Evolutionary conservation across 148 eudicot species (phyloP).

Genomic region (Diospyros lotus): DNA sequence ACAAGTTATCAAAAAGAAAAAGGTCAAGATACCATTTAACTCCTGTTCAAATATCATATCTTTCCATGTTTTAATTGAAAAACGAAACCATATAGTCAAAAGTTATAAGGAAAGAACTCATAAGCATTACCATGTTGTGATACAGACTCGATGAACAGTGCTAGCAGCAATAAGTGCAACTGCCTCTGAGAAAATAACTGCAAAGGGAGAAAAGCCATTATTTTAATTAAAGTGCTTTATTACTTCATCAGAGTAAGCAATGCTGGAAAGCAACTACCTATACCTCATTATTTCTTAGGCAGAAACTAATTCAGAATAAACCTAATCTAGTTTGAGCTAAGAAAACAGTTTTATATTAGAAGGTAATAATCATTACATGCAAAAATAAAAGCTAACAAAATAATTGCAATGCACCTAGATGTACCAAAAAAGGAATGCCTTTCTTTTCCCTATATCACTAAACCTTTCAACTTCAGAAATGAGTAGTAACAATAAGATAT

Average conservation of each 20-base stretch:
- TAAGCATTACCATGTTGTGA: slow-evolving; percentile 75
- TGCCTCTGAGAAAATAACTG: slow-evolving; percentile 71
- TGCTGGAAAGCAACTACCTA: neutral
- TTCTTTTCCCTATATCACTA: too few relatives aligned
- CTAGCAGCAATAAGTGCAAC: slow-evolving; percentile 81
- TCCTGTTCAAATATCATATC: neutral
- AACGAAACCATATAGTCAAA: neutral
- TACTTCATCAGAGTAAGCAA: neutral
- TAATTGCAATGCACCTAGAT: too few relatives aligned
- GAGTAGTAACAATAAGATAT: too few relatives aligned
- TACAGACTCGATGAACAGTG: slow-evolving; percentile 81
- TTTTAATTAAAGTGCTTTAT: neutral
- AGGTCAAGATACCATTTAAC: neutral
- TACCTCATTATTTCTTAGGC: neutral
- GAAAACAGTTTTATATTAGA: neutral
- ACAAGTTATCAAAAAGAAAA: too few relatives aligned
- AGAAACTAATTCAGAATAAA: neutral
- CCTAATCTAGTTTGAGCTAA: neutral
- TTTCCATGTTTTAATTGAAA: neutral
- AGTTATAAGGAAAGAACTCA: neutral
- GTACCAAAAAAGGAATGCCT: too few relatives aligned
- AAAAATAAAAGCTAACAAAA: too few relatives aligned
- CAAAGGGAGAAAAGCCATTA: slow-evolving; percentile 15
- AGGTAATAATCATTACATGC: neutral
- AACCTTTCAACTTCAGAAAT: too few relatives aligned